phyloP scores from a whole-genome alignment of 2,329 filamentous ascomycete genomes.

The Aureobasidium sp. region DNA sequence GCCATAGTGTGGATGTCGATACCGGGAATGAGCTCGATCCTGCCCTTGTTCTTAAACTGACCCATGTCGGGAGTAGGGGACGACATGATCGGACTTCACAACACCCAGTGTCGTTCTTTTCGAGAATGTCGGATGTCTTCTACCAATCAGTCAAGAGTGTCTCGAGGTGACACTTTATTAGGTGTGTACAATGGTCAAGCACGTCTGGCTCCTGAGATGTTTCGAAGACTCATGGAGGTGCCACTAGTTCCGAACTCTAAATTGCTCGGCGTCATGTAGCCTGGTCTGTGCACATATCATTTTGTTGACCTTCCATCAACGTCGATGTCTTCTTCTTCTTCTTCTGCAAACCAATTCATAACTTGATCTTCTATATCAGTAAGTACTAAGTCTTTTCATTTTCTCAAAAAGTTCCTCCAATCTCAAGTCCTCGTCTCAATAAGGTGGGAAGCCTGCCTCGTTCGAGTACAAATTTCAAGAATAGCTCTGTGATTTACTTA shows the following conservation, averaged over 20 bases:
- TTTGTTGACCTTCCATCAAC: conserved; percentile 7
- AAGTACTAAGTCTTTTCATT: background rate
- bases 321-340: background rate
- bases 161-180: background rate
- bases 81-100: background rate
- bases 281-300: conserved; percentile 12
- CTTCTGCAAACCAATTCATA: background rate
- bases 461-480: background rate
- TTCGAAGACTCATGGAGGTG: conserved; percentile 17
- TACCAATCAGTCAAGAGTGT: background rate
- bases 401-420: background rate
- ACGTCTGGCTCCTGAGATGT: conserved; percentile 1
- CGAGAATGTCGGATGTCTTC: background rate
- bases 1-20: conserved; percentile 14
- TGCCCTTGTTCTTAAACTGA: conserved; percentile 9
- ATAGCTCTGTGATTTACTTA: background rate
- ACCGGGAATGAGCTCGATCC: conserved; percentile 19
- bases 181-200: background rate
- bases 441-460: background rate
- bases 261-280: conserved; percentile 9
- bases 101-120: background rate
- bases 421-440: background rate
- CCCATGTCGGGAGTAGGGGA: background rate
- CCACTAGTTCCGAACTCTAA: conserved; percentile 10
- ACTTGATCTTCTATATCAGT: background rate